Evolutionary conservation across 2,329 filamentous ascomycete genomes (phyloP), one percentile per base, ranked within the genome.

Genomic region (Venturia aucupariae): DNA sequence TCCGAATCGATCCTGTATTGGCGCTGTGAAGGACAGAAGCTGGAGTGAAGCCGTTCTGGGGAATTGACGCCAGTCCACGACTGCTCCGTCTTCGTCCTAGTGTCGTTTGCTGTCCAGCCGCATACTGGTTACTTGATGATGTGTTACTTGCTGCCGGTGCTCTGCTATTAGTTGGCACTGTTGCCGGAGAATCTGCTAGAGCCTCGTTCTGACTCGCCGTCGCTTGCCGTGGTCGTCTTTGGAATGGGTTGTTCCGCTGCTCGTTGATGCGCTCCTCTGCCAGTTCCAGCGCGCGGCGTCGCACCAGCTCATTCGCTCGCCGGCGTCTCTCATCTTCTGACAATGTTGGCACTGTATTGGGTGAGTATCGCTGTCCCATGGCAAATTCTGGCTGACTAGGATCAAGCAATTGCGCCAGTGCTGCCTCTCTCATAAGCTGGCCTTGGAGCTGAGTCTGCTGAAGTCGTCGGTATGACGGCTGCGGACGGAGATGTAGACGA

Each of bases 401-500:
- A 17, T 64, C 32, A 15, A 48, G 48, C 55, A 38, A 54, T 10
- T 42, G 65, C 19, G 62, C 39, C 8, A 44, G 22, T 51, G 62
- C 44, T 32, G 46, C 51, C 24, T 64, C 42, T n/a, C 51, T 35
- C 51, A 35, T 35, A 57, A 57, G 51, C 51, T 57, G 30, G 35
- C 63, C 39, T 11, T 64, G 54, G 30, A 48, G n/a, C 19, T 48
- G 63, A 6, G 61, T 35, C 10, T 42, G 63, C 13, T 19, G 22
- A 24, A 64, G 39, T 32, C 51, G 39, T 44, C 62, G 19, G 51
- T 15, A 35, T 3, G 75, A 76, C 7, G 71, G 65, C 67, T 76
- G 75, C 42, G 67, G 69, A 62, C 75, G 72, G 27, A 77, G 64
- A 38, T 75, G 70, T 32, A 73, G 69, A 15, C 75, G 71, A 32